These are phyloP conservation scores for Inga laurina DNA, from an alignment of 306 rosid species.

Conservation along the genomic window DNA sequence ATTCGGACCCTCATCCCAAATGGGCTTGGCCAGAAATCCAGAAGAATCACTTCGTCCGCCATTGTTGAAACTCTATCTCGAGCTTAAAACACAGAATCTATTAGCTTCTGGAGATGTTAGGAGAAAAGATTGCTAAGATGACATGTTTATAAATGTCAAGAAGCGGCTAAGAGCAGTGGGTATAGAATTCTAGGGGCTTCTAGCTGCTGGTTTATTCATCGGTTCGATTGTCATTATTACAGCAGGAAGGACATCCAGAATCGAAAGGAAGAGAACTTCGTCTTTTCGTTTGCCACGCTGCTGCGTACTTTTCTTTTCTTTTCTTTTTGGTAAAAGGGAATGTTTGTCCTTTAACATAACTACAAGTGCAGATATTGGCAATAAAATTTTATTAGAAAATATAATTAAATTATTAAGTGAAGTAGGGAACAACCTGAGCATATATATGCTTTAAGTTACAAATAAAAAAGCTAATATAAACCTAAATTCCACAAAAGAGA, in stretches of 20 bases:
- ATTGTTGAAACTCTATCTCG: neutral
- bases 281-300: too few species aligned
- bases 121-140: neutral
- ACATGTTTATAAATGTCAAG: neutral
- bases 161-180: neutral
- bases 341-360: too few species aligned
- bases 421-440: too few species aligned
- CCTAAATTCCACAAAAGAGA: too few species aligned
- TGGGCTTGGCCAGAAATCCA: constrained; percentile 39
- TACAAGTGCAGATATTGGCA: too few species aligned
- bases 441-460: too few species aligned
- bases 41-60: constrained; percentile 39
- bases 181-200: neutral
- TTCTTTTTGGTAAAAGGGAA: too few species aligned
- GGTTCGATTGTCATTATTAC: neutral
- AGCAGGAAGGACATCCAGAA: neutral
- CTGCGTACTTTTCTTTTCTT: too few species aligned
- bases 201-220: neutral
- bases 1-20: constrained; percentile 38
- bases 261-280: neutral
- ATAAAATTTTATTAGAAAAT: too few species aligned
- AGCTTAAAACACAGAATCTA: neutral
- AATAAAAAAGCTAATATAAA: too few species aligned
- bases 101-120: neutral
- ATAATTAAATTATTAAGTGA: too few species aligned